Evolutionary conservation across 2,329 filamentous ascomycete genomes (phyloP).

Genomic region (Sporothrix sp.): DNA sequence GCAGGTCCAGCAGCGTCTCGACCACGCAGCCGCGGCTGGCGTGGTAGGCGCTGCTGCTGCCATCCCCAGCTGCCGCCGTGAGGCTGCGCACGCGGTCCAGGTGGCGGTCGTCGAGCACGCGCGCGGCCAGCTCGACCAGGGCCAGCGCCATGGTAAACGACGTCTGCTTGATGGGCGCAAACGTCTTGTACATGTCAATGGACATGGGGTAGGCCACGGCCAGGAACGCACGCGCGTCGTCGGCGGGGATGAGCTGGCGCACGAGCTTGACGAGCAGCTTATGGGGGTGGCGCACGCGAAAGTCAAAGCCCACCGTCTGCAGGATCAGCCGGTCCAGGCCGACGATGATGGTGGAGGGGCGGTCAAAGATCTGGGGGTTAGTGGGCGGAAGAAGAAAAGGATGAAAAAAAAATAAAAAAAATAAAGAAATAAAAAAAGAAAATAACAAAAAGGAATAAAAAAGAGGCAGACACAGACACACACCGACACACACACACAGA

Average conservation of each 20-base stretch:
- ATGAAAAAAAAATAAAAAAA: neutral
- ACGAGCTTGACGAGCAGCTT: constrained; percentile 74
- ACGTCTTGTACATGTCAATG: constrained; percentile 86
- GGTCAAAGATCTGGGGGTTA: constrained; percentile 60
- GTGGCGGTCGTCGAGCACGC: constrained; percentile 51
- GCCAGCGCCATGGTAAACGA: constrained; percentile 78
- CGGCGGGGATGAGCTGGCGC: constrained; percentile 41
- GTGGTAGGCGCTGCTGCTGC: constrained; percentile 34
- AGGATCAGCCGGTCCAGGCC: constrained; percentile 87
- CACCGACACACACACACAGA: too few relatives aligned
- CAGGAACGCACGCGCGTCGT: constrained; percentile 48
- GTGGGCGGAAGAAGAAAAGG: neutral
- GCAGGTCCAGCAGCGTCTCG: constrained; percentile 81
- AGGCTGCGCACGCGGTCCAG: constrained; percentile 34
- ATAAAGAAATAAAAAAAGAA: neutral
- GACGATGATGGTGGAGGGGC: constrained; percentile 68
- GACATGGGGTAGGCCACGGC: constrained; percentile 69
- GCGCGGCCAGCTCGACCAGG: constrained; percentile 68
- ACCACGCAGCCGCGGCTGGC: constrained; percentile 39
- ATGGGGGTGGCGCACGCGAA: constrained; percentile 79
- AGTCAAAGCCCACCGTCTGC: constrained; percentile 88
- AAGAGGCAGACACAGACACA: too few relatives aligned
- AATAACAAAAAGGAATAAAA: neutral
- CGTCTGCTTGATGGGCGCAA: constrained; percentile 81
- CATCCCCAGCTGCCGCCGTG: constrained; percentile 19